phyloP scores from a whole-genome alignment of 768 basidiomycete species.

The Collybiopsis confluens region DNA sequence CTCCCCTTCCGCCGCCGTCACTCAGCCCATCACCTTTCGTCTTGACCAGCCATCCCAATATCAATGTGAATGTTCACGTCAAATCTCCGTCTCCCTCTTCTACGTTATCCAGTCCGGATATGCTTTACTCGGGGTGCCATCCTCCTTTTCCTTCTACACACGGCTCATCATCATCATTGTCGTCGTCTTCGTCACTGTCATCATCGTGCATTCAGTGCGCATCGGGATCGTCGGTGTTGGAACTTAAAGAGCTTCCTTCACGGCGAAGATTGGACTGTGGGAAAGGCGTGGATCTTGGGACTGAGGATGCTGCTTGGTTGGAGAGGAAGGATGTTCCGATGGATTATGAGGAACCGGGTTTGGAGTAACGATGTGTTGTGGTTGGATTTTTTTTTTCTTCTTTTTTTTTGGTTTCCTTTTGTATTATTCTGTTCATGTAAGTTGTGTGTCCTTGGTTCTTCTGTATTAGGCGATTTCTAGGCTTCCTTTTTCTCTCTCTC shows the following conservation, averaged over 20 bases:
- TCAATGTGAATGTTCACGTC: too few species aligned
- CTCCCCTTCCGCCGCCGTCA: not conserved
- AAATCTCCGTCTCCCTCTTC: too few species aligned
- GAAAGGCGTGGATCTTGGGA: slow-evolving; percentile 61
- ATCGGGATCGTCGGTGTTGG: slow-evolving; percentile 16
- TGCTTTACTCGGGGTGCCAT: too few species aligned
- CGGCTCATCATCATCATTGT: too few species aligned
- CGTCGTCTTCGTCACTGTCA: too few species aligned
- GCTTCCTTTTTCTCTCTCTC: too few species aligned
- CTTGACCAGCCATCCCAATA: too few species aligned
- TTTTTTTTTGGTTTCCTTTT: not conserved
- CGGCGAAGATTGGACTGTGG: slow-evolving; percentile 57
- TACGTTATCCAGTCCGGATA: too few species aligned
- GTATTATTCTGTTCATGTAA: too few species aligned
- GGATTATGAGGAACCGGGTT: slow-evolving; percentile 61
- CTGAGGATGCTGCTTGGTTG: slow-evolving; percentile 59
- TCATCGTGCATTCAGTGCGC: not conserved
- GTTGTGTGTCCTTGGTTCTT: too few species aligned
- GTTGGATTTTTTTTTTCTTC: not conserved
- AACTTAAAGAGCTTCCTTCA: slow-evolving; percentile 59
- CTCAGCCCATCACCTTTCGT: not conserved
- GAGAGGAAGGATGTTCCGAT: slow-evolving; percentile 75
- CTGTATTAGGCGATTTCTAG: too few species aligned
- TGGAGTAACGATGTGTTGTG: not conserved
- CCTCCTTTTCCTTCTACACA: not conserved